phyloP scores from a whole-genome alignment of 2,329 filamentous ascomycete genomes.

The Cryphonectria parasitica region DNA sequence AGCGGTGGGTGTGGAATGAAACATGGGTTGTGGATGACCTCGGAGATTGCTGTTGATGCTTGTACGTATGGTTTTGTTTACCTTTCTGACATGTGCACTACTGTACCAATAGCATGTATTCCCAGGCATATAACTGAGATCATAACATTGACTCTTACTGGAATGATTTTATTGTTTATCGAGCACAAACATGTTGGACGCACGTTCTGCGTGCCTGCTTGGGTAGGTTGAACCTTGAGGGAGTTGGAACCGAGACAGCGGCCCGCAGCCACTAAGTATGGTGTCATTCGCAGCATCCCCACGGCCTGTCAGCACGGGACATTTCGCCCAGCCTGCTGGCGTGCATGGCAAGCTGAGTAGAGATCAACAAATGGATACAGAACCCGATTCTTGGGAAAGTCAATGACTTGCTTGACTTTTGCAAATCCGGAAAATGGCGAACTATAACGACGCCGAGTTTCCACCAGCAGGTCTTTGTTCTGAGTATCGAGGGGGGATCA shows the following conservation, averaged over 20 bases:
- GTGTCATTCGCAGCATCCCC: not conserved
- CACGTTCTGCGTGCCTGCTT: not conserved
- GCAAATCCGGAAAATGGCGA: not conserved
- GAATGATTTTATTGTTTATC: not conserved
- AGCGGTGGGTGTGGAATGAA: not conserved
- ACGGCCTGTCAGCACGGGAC: not conserved
- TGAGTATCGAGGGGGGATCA: not conserved
- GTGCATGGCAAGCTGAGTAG: not conserved
- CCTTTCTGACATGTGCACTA: not conserved
- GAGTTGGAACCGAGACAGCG: not conserved
- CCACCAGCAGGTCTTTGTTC: not conserved
- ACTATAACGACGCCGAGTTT: not conserved
- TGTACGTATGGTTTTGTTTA: not conserved
- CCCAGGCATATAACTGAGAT: not conserved
- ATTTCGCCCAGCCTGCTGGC: not conserved
- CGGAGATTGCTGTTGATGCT: not conserved
- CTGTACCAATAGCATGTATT: no score
- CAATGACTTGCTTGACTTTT: not conserved
- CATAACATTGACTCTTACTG: constrained; percentile 2
- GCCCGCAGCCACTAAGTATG: not conserved
- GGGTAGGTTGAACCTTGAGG: not conserved
- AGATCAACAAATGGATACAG: not conserved
- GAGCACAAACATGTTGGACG: not conserved
- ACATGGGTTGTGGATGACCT: not conserved
- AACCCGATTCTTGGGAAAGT: not conserved